Base-by-base conservation (phyloP, 805 yeast species). In the Clavispora carvajalis region DNA sequence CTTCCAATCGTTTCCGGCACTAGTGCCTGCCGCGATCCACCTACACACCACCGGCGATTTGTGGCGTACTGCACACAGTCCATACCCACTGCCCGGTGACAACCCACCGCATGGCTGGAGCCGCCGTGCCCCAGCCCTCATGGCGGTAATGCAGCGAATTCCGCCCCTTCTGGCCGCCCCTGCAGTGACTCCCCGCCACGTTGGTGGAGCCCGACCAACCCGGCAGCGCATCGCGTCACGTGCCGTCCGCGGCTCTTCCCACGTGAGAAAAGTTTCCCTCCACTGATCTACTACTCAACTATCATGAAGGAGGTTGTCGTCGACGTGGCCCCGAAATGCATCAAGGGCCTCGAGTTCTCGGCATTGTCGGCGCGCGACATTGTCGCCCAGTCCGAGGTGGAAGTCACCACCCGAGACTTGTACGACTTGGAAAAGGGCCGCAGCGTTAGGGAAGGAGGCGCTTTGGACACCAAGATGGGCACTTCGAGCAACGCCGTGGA, bases 401-500 rank as follows among this genome's bases (percentile, higher is more conserved):
- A 93, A 59, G 86, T 93, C 44, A 77, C 85, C 30, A 87, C 96
- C 13, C 76, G 97, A 52, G 96, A 91, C 60, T 73, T 93, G 41
- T 93, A 87, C 60, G 96, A 93, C 63, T 70, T 93, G 44, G 96
- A 89, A 51, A 79, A 83, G 52, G 95, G 96, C 5, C 73, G 98
- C 51, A 69, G 76, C n/a, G 89, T 96, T 6, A 87, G 82, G 47
- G 69, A 62, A 13, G 74, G 78, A 48, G 99, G 99, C 47, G 97
- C 99, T 2, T 69, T 93, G 30, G 99, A 93, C 62, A 75, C 88
- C 17, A 73, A 77, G 39, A 89, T 95, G 99, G 99, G 99, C 59
- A 87, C 87, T 3, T 86, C 96, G 5, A 80, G 93, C 39, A 89
- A 87, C 51, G 64, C 82, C n/a, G 69, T 79, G 12, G 95, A 85